Percentiles rank a stretch among this genome's conserved stretches.
These are phyloP conservation scores for Bipolaris cookei DNA, from an alignment of 2,329 filamentous ascomycete species.

Conservation along the genomic window DNA sequence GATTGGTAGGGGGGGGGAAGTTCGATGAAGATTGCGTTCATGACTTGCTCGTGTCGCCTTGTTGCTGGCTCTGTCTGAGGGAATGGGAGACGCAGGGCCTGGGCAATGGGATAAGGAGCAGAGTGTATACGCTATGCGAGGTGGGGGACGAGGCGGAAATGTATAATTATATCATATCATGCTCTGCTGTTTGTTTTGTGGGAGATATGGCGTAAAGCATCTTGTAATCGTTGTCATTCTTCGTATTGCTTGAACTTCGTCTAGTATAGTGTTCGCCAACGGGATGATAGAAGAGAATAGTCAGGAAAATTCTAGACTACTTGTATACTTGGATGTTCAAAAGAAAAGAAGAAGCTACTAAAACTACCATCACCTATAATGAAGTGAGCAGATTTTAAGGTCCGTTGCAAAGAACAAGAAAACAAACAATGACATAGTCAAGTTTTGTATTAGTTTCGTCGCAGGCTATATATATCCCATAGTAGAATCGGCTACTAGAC, in stretches of 20 bases:
- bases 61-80: neutral
- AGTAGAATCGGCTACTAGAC: slow-evolving; percentile 19
- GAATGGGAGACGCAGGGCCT: neutral
- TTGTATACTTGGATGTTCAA: neutral
- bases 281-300: no score
- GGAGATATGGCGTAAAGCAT: no score
- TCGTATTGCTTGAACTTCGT: no score
- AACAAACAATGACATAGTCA: neutral
- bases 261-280: no score
- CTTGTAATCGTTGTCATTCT: no score
- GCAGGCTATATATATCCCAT: slow-evolving; percentile 24
- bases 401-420: neutral
- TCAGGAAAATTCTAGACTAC: no score
- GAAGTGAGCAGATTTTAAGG: neutral
- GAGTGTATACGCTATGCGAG: neutral
- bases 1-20: neutral
- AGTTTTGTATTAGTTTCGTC: slow-evolving; percentile 25
- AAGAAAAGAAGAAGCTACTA: neutral
- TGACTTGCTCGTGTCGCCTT: no score
- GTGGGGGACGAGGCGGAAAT: neutral
- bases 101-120: neutral
- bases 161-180: neutral
- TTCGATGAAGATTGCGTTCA: neutral
- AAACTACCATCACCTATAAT: neutral
- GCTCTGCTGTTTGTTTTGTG: neutral